A percentile compares a stretch with the other conserved stretches of the same genome.
phyloP scores from a whole-genome alignment of 1,284 basidiomycete genomes.

The Boletus smithii region DNA sequence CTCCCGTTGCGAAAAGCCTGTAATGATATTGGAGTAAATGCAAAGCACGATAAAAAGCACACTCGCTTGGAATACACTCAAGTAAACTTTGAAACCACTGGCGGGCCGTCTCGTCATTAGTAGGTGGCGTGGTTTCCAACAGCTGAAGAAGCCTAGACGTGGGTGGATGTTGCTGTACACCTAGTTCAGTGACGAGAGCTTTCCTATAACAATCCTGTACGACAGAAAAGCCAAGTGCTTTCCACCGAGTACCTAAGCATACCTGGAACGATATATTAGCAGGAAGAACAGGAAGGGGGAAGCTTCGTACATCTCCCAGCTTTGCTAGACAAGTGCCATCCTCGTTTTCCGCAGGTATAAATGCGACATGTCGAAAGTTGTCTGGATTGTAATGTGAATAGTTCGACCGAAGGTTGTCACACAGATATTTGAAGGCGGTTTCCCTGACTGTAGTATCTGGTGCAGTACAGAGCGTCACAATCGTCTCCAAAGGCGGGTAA shows the following conservation, averaged over 20 bases:
- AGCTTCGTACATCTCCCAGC: conserved; percentile 64
- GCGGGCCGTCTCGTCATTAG: too few species aligned
- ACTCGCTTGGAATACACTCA: conserved; percentile 1
- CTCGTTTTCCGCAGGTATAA: conserved; percentile 72
- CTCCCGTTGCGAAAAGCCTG: background rate
- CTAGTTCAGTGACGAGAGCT: too few species aligned
- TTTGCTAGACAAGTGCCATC: conserved; percentile 48
- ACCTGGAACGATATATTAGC: conserved; percentile 43
- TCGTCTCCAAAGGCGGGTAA: conserved; percentile 42
- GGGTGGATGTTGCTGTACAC: conserved; percentile 70
- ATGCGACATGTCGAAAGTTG: conserved; percentile 57
- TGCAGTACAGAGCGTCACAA: too few species aligned
- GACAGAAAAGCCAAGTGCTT: conserved; percentile 72
- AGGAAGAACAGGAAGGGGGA: too few species aligned
- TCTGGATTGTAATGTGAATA: conserved; percentile 61
- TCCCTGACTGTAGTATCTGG: background rate
- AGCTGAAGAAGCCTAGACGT: conserved; percentile 57
- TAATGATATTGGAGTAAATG: too few species aligned
- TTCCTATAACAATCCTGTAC: too few species aligned
- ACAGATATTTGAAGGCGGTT: background rate
- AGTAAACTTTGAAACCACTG: conserved; percentile 53
- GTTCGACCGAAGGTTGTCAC: conserved; percentile 54
- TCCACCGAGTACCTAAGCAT: conserved; percentile 67
- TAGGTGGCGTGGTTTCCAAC: too few species aligned
- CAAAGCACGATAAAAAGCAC: background rate